Conservation (phyloP, 768 basidiomycete species). For the Scleroderma citrinum region DNA sequence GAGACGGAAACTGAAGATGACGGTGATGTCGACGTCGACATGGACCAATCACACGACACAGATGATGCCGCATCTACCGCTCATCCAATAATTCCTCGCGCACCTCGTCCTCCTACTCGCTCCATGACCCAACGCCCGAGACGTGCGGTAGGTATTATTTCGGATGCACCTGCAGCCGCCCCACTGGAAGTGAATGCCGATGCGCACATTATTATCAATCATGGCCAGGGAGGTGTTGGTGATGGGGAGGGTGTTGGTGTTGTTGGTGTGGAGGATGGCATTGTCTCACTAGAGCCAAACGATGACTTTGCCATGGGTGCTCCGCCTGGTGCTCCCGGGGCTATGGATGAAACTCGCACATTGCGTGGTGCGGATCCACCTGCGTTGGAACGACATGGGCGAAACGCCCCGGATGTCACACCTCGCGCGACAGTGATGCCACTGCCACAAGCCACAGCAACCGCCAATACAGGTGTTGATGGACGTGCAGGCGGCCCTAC, state of each 20-base stretch:
- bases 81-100: conserved; percentile 29
- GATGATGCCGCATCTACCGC: conserved; percentile 23
- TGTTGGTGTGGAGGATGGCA: conserved; percentile 63
- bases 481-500: conserved; percentile 14
- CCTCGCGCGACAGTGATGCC: conserved; percentile 57
- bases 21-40: conserved; percentile 49
- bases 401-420: conserved; percentile 50
- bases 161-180: conserved; percentile 31
- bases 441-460: conserved; percentile 37
- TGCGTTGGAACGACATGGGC: conserved; percentile 26
- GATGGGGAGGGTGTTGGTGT: conserved; percentile 38
- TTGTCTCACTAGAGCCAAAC: conserved; percentile 72
- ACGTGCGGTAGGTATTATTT: conserved; percentile 44
- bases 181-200: conserved; percentile 38
- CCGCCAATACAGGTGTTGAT: conserved; percentile 7
- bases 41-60: conserved; percentile 36
- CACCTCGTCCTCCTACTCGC: conserved; percentile 20
- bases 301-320: conserved; percentile 90
- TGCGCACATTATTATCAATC: conserved; percentile 48
- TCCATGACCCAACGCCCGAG: conserved; percentile 33
- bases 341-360: conserved; percentile 40
- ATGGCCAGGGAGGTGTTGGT: conserved; percentile 34
- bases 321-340: conserved; percentile 87
- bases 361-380: conserved; percentile 22
- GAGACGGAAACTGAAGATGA: conserved; percentile 81